Evolutionary conservation across 2,329 filamentous ascomycete genomes (phyloP), one percentile per base, ranked within the genome.

Genomic region (Fonsecaea nubica): DNA sequence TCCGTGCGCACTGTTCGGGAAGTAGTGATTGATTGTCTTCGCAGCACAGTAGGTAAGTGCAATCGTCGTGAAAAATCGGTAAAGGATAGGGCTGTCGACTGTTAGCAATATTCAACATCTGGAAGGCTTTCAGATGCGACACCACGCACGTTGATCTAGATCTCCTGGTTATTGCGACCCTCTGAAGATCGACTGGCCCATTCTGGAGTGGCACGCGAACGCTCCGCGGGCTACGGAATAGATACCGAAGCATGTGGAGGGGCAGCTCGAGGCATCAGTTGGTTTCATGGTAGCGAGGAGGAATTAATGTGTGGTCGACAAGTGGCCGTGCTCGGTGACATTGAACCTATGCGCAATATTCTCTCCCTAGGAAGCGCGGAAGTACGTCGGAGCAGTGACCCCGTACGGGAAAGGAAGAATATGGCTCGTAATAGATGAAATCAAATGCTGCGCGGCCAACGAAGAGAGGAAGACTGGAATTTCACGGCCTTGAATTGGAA

Each of bases 211-310:
- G 72, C 38, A 73, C 67, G 60, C 71, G 69, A 48, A 72, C 59
- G n/a, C 65, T 70, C 45, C 69, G 71, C 58, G 67, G 50, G 36
- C 67, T 66, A 60, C 68, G 68, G 63, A 73, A 70, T 36, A 73
- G 69, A 63, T 58, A 72, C 55, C 66, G 68, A 62, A 72, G 67
- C 71, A 72, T 72, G 25, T 61, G 50, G 66, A 58, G 33, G 30
- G 52, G 38, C 21, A 50, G 45, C 18, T 50, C 9, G 32, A 36
- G 36, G 48, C 25, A 30, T 65, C 66, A 68, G 52, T 36, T 35
- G 58, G 52, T 42, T 53, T 57, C 66, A 68, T 68, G 42, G 58
- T 68, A 56, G 66, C 66, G 56, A 45, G 52, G 21, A 61, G 50
- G 30, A 25, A 45, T 54, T n/a, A 21, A 13, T 33, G 30, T 58